Evolutionary conservation across 2,329 filamentous ascomycete species (phyloP), one percentile per base, ranked within the genome.

Genomic region (Apiospora sp.): DNA sequence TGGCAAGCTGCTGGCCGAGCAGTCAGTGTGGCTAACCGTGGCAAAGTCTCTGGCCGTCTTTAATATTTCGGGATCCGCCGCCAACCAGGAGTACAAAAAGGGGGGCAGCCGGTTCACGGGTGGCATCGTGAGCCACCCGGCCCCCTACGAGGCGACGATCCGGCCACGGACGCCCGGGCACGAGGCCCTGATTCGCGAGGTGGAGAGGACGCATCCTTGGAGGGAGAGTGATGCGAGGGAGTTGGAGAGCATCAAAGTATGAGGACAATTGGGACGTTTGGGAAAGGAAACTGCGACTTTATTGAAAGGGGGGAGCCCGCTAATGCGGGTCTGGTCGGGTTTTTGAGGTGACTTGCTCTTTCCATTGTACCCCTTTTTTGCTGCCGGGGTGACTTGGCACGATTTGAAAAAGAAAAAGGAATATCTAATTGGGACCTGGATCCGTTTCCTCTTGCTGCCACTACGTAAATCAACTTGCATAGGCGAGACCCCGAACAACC

Each of bases 11-110:
- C 82, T 90, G 1, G 87, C 87, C 0, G 84, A 87, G 58, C 84
- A 86, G 0, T 88, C 84, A 0, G 81, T 90, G 27, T 70, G 68
- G 68, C 78, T 87, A 1, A 84, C 82, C 54, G 83, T 88, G 24
- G 82, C 86, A 0, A 83, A 85, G 2, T 79, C 88, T 0, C 77
- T 91, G 0, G 91, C 89, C 89, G 88, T 83, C 0, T 90, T 90
- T 69, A 77, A 86, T 0, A 77, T 86, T 4, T 74, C 73, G 0
- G 78, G 80, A 0, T 80, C 76, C 0, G 79, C 77, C 68, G 75
- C 81, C 4, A 77, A 78, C 14, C 22, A 10, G 1, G 81, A 80
- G 0, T 72, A n/a, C n/a, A 74, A 12, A 74, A 82, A 1, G 72
- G 82, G 83, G 0, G 81, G 82, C 1, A 83, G 85, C 41, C 84